phyloP scores from a whole-genome alignment of 352 stramenopile genomes.

The Phytophthora boehmeriae region DNA sequence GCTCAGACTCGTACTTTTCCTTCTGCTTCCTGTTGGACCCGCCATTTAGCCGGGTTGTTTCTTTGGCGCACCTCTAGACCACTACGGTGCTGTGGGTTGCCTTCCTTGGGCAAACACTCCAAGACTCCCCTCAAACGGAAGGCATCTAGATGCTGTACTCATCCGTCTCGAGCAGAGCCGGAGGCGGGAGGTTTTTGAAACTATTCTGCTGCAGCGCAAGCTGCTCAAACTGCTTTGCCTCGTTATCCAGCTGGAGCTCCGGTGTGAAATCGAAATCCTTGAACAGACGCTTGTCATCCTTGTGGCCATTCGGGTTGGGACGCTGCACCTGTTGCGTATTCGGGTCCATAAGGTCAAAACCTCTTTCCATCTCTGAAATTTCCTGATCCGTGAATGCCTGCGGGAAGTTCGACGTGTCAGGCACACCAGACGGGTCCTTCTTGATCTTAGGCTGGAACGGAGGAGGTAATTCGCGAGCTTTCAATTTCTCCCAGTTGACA shows the following conservation, averaged over 20 bases:
- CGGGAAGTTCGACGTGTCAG: slow-evolving; percentile 88
- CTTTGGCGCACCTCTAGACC: slow-evolving; percentile 13
- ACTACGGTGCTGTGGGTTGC: slow-evolving; percentile 18
- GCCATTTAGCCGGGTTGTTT: slow-evolving; percentile 11
- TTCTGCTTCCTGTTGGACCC: slow-evolving; percentile 15
- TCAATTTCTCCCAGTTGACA: slow-evolving; percentile 89
- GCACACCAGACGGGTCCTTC: slow-evolving; percentile 67
- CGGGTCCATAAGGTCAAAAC: slow-evolving; percentile 67
- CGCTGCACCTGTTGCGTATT: slow-evolving; percentile 71
- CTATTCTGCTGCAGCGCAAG: slow-evolving; percentile 83
- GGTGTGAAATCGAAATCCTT: slow-evolving; percentile 89
- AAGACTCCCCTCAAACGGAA: slow-evolving; percentile 4
- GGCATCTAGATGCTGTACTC: slow-evolving; percentile 81
- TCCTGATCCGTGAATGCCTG: slow-evolving; percentile 87
- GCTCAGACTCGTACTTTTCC: not conserved
- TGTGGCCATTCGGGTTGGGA: slow-evolving; percentile 51
- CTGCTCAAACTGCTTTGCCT: slow-evolving; percentile 88
- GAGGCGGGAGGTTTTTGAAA: slow-evolving; percentile 79
- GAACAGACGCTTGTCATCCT: slow-evolving; percentile 81
- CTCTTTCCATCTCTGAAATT: slow-evolving; percentile 87
- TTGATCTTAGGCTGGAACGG: slow-evolving; percentile 88
- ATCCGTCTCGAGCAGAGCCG: slow-evolving; percentile 73
- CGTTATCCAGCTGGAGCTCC: slow-evolving; percentile 78
- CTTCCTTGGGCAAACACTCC: slow-evolving; percentile 36
- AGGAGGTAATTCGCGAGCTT: slow-evolving; percentile 74